Evolutionary conservation across 495 filamentous ascomycete species (phyloP), one percentile per base, ranked within the genome.

Genomic region (Daldinia childiae): DNA sequence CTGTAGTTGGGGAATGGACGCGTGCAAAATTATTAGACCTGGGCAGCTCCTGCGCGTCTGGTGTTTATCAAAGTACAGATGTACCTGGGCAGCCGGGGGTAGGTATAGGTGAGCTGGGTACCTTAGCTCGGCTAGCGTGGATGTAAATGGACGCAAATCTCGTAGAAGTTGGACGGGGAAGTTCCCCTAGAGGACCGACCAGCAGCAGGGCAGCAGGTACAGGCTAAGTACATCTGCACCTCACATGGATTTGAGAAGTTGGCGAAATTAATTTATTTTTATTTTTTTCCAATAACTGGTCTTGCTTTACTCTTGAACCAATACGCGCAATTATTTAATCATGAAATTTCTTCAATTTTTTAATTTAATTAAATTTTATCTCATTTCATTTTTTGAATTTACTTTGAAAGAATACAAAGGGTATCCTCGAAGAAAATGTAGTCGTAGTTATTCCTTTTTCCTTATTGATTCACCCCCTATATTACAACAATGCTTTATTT

Each of bases 151-250:
- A 39, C 19, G 41, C 54, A 17, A 50, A 66, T 57, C 51, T 68
- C 29, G 6, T 54, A 64, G 56, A 58, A 66, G 62, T 58, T 59
- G 68, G 68, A 65, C 68, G 58, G 68, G 62, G 68, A 66, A 64
- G 38, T 5, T 62, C 29, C 62, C 62, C 50, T 34, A 56, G 15
- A 29, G 27, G 30, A 30, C 51, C 51, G 7, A 3, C 26, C 15
- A 29, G 14, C 26, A 27, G 26, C 12, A 54, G 24, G 51, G 14
- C 26, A 27, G 26, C 12, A 54, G 24, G 51, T 54, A 27, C 50
- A 71, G 57, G 29, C 57, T 57, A 62, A 62, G 59, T 63, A 69
- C 58, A 26, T 19, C 32, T 32, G 66, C 66, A 69, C 66, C 59
- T 63, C 39, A 43, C 59, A 51, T 57, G 34, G 52, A 48, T 59